Percentiles rank a stretch among this genome's conserved stretches.
Evolutionary conservation across 352 stramenopile species (phyloP).

Genomic region (Blastocystis sp.): DNA sequence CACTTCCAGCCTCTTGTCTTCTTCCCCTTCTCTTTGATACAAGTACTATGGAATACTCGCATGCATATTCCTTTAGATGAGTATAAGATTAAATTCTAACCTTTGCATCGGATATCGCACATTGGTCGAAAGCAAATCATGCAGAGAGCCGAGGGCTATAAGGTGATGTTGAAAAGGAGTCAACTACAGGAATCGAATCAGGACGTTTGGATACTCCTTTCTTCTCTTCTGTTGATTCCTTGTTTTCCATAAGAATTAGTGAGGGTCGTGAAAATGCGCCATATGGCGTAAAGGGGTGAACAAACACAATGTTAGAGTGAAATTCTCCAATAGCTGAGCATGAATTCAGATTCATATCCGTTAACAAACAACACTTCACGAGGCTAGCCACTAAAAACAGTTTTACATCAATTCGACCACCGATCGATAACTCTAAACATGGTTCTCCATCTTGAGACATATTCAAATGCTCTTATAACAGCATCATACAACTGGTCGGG

Average conservation of each 20-base stretch:
- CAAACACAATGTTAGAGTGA: no score
- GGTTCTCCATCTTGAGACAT: no score
- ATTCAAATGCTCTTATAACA: no score
- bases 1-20: constrained; percentile 2
- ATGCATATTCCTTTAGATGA: constrained; percentile 30
- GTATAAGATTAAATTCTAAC: neutral
- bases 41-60: constrained; percentile 28
- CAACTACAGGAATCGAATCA: constrained; percentile 1
- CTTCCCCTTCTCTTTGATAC: neutral
- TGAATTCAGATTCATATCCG: no score
- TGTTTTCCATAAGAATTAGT: constrained; percentile 25
- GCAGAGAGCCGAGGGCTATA: constrained; percentile 36
- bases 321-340: no score
- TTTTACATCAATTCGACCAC: no score
- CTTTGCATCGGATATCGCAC: constrained; percentile 45
- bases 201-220: neutral
- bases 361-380: no score
- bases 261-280: neutral
- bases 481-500: no score
- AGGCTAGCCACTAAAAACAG: no score
- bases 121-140: constrained; percentile 48
- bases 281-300: no score
- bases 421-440: no score
- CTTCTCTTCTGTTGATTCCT: neutral
- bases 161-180: neutral